A percentile compares a stretch with the other conserved stretches of the same genome.
Conservation (phyloP, 805 yeast species). For the Barnettozyma populi region DNA sequence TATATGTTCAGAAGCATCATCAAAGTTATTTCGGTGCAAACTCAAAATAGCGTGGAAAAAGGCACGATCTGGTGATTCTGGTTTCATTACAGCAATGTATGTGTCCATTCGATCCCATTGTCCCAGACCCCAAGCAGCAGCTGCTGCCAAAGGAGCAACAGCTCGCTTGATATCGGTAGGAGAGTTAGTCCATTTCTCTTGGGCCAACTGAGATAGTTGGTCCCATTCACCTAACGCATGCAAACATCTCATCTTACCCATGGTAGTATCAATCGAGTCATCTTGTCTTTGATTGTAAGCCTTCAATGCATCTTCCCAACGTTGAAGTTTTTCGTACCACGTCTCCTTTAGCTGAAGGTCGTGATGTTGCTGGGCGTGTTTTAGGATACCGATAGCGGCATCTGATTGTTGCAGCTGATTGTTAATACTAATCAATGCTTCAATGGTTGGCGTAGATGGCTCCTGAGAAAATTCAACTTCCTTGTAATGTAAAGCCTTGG, state of each 20-base stretch:
- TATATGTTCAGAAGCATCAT: slow-evolving; percentile 74
- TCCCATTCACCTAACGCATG: slow-evolving; percentile 99
- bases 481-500: slow-evolving; percentile 93
- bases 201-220: slow-evolving; percentile 76
- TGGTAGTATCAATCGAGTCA: slow-evolving; percentile 77
- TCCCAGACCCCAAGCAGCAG: slow-evolving; percentile 97
- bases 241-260: slow-evolving; percentile 97
- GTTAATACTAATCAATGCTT: slow-evolving; percentile 84
- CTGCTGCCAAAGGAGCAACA: slow-evolving; percentile 97
- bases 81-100: slow-evolving; percentile 83
- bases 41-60: slow-evolving; percentile 89
- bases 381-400: slow-evolving; percentile 94
- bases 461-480: slow-evolving; percentile 93
- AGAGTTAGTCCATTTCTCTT: slow-evolving; percentile 75
- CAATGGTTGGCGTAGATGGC: slow-evolving; percentile 88
- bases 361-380: slow-evolving; percentile 89
- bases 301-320: slow-evolving; percentile 96
- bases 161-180: slow-evolving; percentile 68
- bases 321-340: slow-evolving; percentile 93
- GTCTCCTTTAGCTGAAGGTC: slow-evolving; percentile 90
- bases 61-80: slow-evolving; percentile 90
- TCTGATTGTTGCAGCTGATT: slow-evolving; percentile 94
- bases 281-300: slow-evolving; percentile 81
- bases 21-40: slow-evolving; percentile 81
- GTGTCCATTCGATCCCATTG: slow-evolving; percentile 96